Evolutionary conservation across 495 filamentous ascomycete species (phyloP).

Genomic region (Tuber borchii): DNA sequence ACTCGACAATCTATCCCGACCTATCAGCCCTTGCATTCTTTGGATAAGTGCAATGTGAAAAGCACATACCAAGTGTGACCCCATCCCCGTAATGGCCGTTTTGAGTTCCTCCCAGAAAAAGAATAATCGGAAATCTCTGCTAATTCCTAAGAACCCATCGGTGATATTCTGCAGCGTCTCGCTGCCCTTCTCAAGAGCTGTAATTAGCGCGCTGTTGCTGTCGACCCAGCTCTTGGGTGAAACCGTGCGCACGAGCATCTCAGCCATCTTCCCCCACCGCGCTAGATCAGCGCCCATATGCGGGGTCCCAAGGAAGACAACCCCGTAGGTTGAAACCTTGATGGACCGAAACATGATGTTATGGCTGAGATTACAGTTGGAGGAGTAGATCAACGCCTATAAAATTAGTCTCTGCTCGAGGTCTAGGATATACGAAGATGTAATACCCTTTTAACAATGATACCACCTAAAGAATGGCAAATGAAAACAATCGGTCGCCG

Average conservation of each 20-base stretch:
- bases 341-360: constrained; percentile 70
- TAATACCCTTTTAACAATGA: constrained; percentile 65
- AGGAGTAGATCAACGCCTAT: constrained; percentile 57
- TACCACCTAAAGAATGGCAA: constrained; percentile 73
- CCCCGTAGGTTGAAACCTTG: constrained; percentile 74
- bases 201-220: constrained; percentile 61
- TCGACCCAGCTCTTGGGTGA: constrained; percentile 67
- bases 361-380: constrained; percentile 57
- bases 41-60: not conserved
- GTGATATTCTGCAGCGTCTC: constrained; percentile 79
- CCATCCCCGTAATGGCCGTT: constrained; percentile 36
- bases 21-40: not conserved
- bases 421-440: constrained; percentile 12
- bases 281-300: constrained; percentile 73
- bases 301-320: constrained; percentile 83
- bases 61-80: constrained; percentile 35
- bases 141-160: constrained; percentile 65
- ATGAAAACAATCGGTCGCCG: constrained; percentile 77
- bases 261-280: constrained; percentile 66
- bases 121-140: constrained; percentile 64
- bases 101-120: constrained; percentile 50
- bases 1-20: constrained; percentile 53
- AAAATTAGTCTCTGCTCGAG: not conserved
- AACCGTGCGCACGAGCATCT: constrained; percentile 64
- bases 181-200: constrained; percentile 66